Percentiles rank a stretch among this genome's conserved stretches.
Conservation (phyloP, 768 basidiomycete species). For the Rhodotorula babjevae region DNA sequence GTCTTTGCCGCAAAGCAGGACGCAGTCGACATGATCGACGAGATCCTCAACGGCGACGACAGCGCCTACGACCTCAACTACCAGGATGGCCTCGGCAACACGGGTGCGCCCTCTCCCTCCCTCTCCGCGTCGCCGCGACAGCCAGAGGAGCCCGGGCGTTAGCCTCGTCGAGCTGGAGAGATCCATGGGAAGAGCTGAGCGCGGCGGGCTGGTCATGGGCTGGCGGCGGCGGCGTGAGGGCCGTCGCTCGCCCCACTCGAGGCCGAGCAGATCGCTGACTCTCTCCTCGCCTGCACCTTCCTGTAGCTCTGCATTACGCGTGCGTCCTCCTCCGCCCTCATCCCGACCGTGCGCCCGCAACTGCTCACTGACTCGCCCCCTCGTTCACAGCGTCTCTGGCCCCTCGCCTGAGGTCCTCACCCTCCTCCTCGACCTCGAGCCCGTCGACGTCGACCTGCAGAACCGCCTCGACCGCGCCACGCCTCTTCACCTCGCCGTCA, state of each 20-base stretch:
- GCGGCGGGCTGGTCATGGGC: too few relatives aligned
- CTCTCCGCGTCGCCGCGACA: neutral
- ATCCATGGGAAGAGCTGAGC: too few relatives aligned
- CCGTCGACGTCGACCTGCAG: constrained; percentile 73
- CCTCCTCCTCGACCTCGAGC: constrained; percentile 62
- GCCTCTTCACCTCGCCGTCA: constrained; percentile 67
- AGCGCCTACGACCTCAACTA: constrained; percentile 67
- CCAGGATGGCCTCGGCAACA: constrained; percentile 74
- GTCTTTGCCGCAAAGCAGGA: constrained; percentile 69
- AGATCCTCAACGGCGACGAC: constrained; percentile 56
- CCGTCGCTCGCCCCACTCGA: too few relatives aligned
- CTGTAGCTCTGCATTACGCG: constrained; percentile 67
- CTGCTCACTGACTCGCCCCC: constrained; percentile 44
- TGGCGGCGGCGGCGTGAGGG: too few relatives aligned
- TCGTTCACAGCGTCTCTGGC: constrained; percentile 26
- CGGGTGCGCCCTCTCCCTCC: constrained; percentile 53
- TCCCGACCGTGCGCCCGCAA: too few relatives aligned
- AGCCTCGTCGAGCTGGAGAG: too few relatives aligned
- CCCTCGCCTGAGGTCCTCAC: constrained; percentile 28
- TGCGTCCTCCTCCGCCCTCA: constrained; percentile 42
- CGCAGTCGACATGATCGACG: constrained; percentile 63
- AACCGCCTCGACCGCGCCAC: constrained; percentile 68
- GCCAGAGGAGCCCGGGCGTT: too few relatives aligned
- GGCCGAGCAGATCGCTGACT: neutral
- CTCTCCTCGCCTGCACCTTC: too few relatives aligned